Conservation (phyloP, 768 basidiomycete genomes). For the Tulasnella calospora region DNA sequence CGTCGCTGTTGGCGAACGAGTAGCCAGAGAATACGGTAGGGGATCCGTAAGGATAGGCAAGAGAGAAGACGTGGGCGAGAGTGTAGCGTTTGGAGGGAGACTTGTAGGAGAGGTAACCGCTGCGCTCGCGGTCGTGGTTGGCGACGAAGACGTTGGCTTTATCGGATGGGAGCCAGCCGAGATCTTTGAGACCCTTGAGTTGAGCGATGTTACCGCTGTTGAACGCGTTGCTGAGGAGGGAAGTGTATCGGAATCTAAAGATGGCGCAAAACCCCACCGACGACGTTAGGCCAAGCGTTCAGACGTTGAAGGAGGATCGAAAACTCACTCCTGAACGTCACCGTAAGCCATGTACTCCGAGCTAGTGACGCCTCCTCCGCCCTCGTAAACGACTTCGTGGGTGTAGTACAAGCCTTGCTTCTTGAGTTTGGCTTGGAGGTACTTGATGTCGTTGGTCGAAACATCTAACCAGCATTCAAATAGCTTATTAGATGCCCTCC, state of each 20-base stretch:
- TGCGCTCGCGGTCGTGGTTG: conserved; percentile 25
- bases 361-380: conserved; percentile 57
- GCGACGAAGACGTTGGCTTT: conserved; percentile 58
- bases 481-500: not conserved
- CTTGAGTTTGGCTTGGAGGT: not conserved
- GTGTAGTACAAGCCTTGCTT: conserved; percentile 45
- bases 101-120: conserved; percentile 14
- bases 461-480: not conserved
- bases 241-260: conserved; percentile 53
- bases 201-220: conserved; percentile 37
- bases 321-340: not conserved
- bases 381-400: not conserved
- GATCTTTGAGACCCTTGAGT: not conserved
- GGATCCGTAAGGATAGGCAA: conserved; percentile 55
- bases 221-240: conserved; percentile 50
- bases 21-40: conserved; percentile 61
- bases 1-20: conserved; percentile 41
- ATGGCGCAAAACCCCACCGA: not conserved
- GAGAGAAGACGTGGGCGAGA: conserved; percentile 13
- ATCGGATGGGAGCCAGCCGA: conserved; percentile 55
- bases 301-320: not conserved
- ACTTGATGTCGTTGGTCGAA: not conserved
- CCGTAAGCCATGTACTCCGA: conserved; percentile 19
- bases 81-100: conserved; percentile 6
- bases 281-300: not conserved